Evolutionary conservation across 78 protist genomes (phyloP).

Genomic region (Tieghemostelium lacteum): DNA sequence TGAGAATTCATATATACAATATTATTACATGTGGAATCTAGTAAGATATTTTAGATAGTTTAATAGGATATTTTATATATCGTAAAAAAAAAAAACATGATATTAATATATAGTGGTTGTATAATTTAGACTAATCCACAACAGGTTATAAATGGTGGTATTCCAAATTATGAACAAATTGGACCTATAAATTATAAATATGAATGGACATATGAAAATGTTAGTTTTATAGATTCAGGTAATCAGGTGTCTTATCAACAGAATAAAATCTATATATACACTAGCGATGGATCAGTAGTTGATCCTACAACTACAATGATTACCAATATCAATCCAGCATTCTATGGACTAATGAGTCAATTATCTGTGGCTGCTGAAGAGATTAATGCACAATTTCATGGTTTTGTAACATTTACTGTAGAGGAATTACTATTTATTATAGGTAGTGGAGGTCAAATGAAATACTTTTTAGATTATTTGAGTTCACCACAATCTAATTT

Average conservation of each 20-base stretch:
- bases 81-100: not conserved
- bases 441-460: constrained; percentile 28
- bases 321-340: constrained; percentile 61
- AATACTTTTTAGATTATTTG: constrained; percentile 11
- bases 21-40: constrained; percentile 55
- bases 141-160: constrained; percentile 8
- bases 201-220: constrained; percentile 19
- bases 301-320: not conserved
- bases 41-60: not conserved
- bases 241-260: constrained; percentile 25
- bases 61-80: too few species aligned
- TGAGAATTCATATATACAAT: constrained; percentile 32
- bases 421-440: not conserved
- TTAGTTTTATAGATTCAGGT: constrained; percentile 39
- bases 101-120: too few species aligned
- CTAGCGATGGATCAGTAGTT: not conserved
- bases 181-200: constrained; percentile 67
- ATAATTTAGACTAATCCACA: constrained; percentile 32
- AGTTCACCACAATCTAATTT: not conserved
- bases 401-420: not conserved
- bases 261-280: constrained; percentile 5
- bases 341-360: constrained; percentile 14
- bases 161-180: constrained; percentile 14
- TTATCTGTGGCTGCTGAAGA: not conserved
- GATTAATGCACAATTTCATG: not conserved